phyloP scores from a whole-genome alignment of 2,329 filamentous ascomycete genomes.

The Pseudogymnoascus sp. region DNA sequence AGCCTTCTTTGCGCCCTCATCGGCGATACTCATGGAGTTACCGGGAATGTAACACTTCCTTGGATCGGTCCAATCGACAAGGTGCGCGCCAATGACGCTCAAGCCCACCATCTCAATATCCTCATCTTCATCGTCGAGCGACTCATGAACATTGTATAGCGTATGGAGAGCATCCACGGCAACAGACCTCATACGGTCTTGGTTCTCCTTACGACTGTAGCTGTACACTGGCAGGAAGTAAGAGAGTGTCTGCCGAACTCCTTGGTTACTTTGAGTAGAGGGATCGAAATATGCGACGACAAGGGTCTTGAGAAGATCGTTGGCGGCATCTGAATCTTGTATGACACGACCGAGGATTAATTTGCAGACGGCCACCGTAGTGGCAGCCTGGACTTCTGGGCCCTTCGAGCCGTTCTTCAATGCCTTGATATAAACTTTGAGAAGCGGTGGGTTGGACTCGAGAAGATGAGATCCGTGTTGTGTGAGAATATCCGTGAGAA shows the following conservation, averaged over 20 bases:
- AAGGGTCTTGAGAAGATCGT: constrained; percentile 75
- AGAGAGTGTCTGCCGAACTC: constrained; percentile 75
- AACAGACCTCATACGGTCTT: constrained; percentile 69
- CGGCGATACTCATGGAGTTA: constrained; percentile 33
- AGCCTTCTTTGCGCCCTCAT: constrained; percentile 52
- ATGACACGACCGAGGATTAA: constrained; percentile 75
- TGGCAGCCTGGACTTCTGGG: constrained; percentile 70
- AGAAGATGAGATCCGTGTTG: constrained; percentile 77
- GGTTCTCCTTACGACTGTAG: constrained; percentile 75
- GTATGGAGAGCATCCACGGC: constrained; percentile 67
- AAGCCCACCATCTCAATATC: constrained; percentile 73
- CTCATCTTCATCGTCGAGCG: constrained; percentile 64
- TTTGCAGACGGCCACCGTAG: constrained; percentile 76
- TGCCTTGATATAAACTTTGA: constrained; percentile 80
- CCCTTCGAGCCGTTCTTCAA: constrained; percentile 63
- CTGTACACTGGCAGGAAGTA: constrained; percentile 96
- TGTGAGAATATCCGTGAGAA: constrained; percentile 86
- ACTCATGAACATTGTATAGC: constrained; percentile 64
- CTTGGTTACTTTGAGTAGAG: constrained; percentile 68
- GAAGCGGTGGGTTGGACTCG: constrained; percentile 56
- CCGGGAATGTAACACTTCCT: constrained; percentile 59
- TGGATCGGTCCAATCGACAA: constrained; percentile 94
- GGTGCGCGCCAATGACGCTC: constrained; percentile 67
- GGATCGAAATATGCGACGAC: constrained; percentile 87
- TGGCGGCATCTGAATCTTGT: constrained; percentile 54